Evolutionary conservation across 768 basidiomycete genomes (phyloP).

Genomic region (Strobilomyces dryophilus): DNA sequence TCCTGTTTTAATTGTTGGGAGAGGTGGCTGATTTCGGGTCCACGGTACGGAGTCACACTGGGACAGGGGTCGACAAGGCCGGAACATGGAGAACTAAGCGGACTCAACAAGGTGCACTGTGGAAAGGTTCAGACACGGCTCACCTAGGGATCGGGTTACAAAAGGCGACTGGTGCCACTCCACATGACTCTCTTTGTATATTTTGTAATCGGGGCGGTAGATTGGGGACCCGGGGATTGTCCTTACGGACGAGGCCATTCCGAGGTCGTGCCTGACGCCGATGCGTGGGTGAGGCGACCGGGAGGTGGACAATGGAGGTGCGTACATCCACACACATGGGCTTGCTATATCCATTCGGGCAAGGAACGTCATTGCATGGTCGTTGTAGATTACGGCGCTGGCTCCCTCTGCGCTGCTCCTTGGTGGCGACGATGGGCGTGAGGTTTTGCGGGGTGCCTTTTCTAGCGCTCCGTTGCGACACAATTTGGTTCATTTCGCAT

Average conservation of each 20-base stretch:
- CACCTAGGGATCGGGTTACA: slow-evolving; percentile 5
- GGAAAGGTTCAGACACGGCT: not conserved
- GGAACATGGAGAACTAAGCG: slow-evolving; percentile 4
- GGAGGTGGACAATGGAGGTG: not conserved
- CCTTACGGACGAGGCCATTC: not conserved
- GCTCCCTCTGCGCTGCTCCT: not conserved
- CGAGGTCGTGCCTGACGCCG: slow-evolving; percentile 1
- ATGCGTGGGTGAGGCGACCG: not conserved
- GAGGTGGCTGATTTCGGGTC: not conserved
- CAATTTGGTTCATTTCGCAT: not conserved
- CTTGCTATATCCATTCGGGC: not conserved
- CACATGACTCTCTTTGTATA: not conserved
- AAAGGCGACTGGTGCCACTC: not conserved
- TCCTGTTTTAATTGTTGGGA: slow-evolving; percentile 6
- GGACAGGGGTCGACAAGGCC: slow-evolving; percentile 1
- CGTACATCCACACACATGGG: slow-evolving; percentile 5
- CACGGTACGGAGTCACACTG: not conserved
- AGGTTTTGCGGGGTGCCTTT: not conserved
- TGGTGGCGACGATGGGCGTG: not conserved
- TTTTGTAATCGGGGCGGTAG: slow-evolving; percentile 7
- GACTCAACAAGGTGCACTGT: not conserved
- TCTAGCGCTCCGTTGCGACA: not conserved
- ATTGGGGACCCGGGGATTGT: not conserved
- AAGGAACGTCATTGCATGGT: not conserved
- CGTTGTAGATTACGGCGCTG: not conserved